A percentile compares a stretch with the other conserved stretches of the same genome.
phyloP scores from a whole-genome alignment of 768 basidiomycete species.

The Punctularia strigosozonata region DNA sequence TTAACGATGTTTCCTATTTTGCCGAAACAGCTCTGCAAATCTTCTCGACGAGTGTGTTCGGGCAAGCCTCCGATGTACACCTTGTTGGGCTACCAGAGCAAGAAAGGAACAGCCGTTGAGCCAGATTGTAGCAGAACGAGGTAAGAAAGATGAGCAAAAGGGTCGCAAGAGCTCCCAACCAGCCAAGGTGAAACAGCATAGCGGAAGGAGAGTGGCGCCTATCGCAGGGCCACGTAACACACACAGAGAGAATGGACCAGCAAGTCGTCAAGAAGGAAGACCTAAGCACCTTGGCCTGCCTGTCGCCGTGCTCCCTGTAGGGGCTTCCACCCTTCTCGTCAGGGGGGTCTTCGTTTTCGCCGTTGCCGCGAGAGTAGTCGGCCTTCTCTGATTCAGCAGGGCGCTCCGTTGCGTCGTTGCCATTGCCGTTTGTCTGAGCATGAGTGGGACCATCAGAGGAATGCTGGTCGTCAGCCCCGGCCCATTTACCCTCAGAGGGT shows the following conservation, averaged over 20 bases:
- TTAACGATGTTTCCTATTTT: slow-evolving; percentile 68
- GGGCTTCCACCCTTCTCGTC: slow-evolving; percentile 6
- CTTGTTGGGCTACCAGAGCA: slow-evolving; percentile 72
- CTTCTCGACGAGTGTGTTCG: slow-evolving; percentile 77
- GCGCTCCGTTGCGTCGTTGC: too few species aligned
- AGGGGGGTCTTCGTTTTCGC: not conserved
- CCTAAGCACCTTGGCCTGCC: slow-evolving; percentile 84
- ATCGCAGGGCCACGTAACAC: slow-evolving; percentile 13
- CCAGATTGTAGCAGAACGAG: slow-evolving; percentile 24
- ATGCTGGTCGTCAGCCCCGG: too few species aligned
- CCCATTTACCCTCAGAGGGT: too few species aligned
- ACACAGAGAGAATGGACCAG: slow-evolving; percentile 20
- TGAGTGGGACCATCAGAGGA: too few species aligned
- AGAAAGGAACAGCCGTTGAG: slow-evolving; percentile 34
- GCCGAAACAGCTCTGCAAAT: slow-evolving; percentile 76
- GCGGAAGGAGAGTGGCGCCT: slow-evolving; percentile 7
- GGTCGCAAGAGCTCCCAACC: slow-evolving; percentile 8
- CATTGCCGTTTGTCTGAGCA: too few species aligned
- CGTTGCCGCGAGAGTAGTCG: not conserved
- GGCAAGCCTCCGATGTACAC: slow-evolving; percentile 87
- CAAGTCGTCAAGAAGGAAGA: slow-evolving; percentile 31
- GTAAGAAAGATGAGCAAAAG: slow-evolving; percentile 1
- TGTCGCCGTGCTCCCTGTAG: slow-evolving; percentile 36
- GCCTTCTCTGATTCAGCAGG: not conserved
- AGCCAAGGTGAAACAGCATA: slow-evolving; percentile 13